Conservation (phyloP, 495 filamentous ascomycete genomes). For the Xeromyces bisporus region DNA sequence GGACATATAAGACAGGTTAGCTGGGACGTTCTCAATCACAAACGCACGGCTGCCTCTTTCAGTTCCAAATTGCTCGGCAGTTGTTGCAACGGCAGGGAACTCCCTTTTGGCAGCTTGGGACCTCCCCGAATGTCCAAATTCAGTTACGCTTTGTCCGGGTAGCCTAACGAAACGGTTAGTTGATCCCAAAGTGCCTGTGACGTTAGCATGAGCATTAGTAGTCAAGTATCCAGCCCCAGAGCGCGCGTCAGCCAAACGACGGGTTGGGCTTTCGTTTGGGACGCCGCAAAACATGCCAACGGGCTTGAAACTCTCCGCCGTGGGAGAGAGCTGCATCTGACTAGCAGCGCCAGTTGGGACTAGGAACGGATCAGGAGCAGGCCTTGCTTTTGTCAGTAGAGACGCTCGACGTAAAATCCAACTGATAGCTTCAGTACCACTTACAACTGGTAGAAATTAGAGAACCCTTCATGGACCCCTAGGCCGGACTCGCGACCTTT, state of each 20-base stretch:
- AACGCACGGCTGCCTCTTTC: constrained; percentile 14
- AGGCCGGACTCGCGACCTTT: constrained; percentile 7
- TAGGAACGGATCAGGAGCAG: constrained; percentile 15
- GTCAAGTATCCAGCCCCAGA: constrained; percentile 5
- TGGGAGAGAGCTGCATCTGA: constrained; percentile 13
- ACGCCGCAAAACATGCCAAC: constrained; percentile 6
- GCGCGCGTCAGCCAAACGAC: constrained; percentile 3
- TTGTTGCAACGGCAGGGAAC: background rate
- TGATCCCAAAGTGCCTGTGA: constrained; percentile 1
- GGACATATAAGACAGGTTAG: constrained; percentile 12
- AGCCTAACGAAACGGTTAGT: background rate
- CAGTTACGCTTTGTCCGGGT: background rate
- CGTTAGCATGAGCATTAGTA: constrained; percentile 4
- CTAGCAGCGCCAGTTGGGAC: constrained; percentile 6
- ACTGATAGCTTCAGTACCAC: no score
- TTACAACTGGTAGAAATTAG: constrained; percentile 9
- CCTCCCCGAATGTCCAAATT: background rate
- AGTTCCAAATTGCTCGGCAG: constrained; percentile 4
- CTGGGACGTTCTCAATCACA: constrained; percentile 16
- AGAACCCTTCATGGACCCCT: constrained; percentile 5
- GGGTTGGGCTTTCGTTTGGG: constrained; percentile 1
- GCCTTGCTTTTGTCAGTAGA: no score
- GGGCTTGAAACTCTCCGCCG: constrained; percentile 22
- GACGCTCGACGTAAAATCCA: no score
- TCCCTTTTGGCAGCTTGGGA: constrained; percentile 4